Conservation (phyloP, 169 alveolate species). For the Cryptosporidium sp. region DNA sequence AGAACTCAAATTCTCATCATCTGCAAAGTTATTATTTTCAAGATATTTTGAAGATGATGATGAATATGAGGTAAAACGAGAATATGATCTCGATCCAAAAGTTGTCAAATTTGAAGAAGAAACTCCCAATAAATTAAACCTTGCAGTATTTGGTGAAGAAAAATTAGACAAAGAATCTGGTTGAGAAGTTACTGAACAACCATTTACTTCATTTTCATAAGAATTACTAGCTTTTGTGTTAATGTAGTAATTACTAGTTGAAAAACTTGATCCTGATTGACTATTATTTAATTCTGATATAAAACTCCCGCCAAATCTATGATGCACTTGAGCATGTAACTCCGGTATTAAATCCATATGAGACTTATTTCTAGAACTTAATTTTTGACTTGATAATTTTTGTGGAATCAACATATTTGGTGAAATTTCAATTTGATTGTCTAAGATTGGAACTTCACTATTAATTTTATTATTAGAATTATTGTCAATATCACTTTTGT, state of each 20-base stretch:
- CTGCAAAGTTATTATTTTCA: background rate
- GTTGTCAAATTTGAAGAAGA: constrained; percentile 33
- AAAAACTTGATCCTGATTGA: background rate
- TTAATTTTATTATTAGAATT: background rate
- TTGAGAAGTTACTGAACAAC: background rate
- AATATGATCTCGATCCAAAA: constrained; percentile 15
- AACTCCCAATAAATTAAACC: background rate
- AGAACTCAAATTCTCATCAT: background rate
- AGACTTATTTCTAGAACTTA: background rate
- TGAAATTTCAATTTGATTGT: background rate
- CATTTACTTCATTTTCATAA: background rate
- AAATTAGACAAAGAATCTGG: constrained; percentile 1
- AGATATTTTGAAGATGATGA: constrained; percentile 2
- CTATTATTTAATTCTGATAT: background rate
- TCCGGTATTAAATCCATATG: background rate
- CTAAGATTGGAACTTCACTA: background rate
- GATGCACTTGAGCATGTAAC: constrained; percentile 17
- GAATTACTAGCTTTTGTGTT: no score
- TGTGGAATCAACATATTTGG: background rate
- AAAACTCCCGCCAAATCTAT: background rate
- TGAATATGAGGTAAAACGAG: constrained; percentile 4
- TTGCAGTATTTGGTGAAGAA: constrained; percentile 12
- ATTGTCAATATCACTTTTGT: background rate
- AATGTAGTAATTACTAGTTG: background rate
- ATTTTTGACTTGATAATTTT: background rate